Percentiles rank a stretch among this genome's conserved stretches.
Evolutionary conservation across 2,329 filamentous ascomycete species (phyloP).

Genomic region (Claviceps sp.): DNA sequence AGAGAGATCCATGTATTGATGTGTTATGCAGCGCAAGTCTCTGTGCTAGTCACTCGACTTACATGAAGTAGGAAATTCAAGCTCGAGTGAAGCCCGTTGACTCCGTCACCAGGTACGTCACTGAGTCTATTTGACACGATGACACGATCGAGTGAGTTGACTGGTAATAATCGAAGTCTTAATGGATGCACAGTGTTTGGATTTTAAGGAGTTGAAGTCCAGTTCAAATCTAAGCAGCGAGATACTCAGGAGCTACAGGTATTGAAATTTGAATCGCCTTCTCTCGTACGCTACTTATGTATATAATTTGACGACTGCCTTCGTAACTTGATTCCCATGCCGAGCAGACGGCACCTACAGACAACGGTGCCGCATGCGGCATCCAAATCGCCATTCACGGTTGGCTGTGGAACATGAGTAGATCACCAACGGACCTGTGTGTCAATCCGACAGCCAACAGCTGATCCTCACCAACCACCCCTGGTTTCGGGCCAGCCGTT

Average conservation of each 20-base stretch:
- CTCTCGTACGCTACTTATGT: constrained; percentile 6
- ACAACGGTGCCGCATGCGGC: constrained; percentile 9
- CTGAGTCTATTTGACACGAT: not conserved
- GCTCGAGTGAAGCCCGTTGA: not conserved
- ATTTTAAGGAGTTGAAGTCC: not conserved
- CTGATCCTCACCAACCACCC: constrained; percentile 6
- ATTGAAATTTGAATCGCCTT: not conserved
- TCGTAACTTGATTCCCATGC: not conserved
- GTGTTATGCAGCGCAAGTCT: not conserved
- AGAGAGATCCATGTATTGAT: not conserved
- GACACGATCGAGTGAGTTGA: not conserved
- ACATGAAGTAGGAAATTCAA: not conserved
- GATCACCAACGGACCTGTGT: constrained; percentile 7
- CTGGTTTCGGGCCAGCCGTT: constrained; percentile 7
- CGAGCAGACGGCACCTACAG: not conserved
- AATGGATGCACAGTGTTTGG: not conserved
- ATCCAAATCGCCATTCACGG: constrained; percentile 7
- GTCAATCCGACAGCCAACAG: constrained; percentile 6
- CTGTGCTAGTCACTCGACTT: not conserved
- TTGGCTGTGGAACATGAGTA: constrained; percentile 5
- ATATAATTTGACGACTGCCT: not conserved
- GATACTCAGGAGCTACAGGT: not conserved
- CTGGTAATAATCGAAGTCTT: not conserved
- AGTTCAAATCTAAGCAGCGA: not conserved
- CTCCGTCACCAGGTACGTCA: not conserved